These are phyloP conservation scores for Leccinum imitatum DNA, from an alignment of 768 basidiomycete species.

Conservation along the genomic window DNA sequence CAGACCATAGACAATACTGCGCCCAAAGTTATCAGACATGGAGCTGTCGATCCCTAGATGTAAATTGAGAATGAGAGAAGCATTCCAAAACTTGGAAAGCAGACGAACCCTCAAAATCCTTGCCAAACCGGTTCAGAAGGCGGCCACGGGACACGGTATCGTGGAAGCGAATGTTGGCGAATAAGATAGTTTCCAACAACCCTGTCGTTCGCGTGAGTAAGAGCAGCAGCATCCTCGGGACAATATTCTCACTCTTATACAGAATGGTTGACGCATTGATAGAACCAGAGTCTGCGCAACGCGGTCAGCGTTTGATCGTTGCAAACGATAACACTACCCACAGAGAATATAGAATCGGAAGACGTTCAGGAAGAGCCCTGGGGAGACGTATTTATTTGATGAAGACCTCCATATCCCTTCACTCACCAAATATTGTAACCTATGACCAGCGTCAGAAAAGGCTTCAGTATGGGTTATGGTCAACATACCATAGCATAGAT, in stretches of 20 bases:
- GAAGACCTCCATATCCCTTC: not conserved
- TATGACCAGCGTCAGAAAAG: slow-evolving; percentile 26
- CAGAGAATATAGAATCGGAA: slow-evolving; percentile 72
- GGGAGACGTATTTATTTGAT: slow-evolving; percentile 15
- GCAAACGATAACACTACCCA: slow-evolving; percentile 32
- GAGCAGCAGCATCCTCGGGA: not conserved
- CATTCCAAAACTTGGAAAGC: too few species aligned
- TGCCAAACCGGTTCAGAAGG: slow-evolving; percentile 80
- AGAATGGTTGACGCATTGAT: slow-evolving; percentile 77
- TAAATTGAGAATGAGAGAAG: slow-evolving; percentile 13
- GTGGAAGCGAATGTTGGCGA: slow-evolving; percentile 89
- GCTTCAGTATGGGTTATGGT: not conserved
- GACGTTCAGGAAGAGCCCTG: slow-evolving; percentile 58
- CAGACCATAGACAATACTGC: slow-evolving; percentile 70
- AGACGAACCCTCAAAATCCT: slow-evolving; percentile 74
- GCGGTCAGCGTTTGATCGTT: slow-evolving; percentile 6
- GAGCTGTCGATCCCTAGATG: slow-evolving; percentile 72
- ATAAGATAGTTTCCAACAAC: slow-evolving; percentile 77
- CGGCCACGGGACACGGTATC: slow-evolving; percentile 89
- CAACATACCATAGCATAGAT: slow-evolving; percentile 65
- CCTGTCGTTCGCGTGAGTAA: slow-evolving; percentile 29
- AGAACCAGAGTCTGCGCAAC: slow-evolving; percentile 61
- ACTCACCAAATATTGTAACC: slow-evolving; percentile 39
- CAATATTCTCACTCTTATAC: slow-evolving; percentile 55
- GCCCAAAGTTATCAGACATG: slow-evolving; percentile 83